Evolutionary conservation across 2,329 filamentous ascomycete genomes (phyloP).

Genomic region (Trichoderma afroharzianum): DNA sequence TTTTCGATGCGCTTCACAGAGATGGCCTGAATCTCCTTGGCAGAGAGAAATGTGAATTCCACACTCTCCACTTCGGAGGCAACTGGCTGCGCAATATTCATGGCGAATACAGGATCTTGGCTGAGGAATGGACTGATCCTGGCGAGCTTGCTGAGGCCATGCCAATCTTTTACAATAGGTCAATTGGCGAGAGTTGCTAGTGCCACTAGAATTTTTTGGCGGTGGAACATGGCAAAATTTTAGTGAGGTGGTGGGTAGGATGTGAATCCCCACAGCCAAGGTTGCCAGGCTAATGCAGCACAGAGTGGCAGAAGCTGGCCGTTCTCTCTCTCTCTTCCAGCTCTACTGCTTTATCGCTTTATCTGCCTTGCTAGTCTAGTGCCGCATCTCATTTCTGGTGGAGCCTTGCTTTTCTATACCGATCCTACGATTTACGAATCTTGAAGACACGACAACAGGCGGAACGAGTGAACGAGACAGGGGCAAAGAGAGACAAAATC

Average conservation of each 20-base stretch:
- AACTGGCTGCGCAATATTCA: slow-evolving; percentile 78
- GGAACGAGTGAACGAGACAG: neutral
- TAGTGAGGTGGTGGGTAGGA: slow-evolving; percentile 2
- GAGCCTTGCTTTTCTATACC: neutral
- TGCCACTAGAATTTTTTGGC: slow-evolving; percentile 39
- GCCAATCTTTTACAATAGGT: slow-evolving; percentile 5
- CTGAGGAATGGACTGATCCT: neutral
- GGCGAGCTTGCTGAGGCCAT: slow-evolving; percentile 15
- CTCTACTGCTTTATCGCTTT: neutral
- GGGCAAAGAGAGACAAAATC: neutral
- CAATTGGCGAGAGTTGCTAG: slow-evolving; percentile 7
- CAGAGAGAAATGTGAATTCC: slow-evolving; percentile 81
- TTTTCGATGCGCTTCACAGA: slow-evolving; percentile 95
- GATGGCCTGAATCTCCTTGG: slow-evolving; percentile 78
- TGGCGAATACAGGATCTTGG: slow-evolving; percentile 32
- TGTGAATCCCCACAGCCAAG: neutral
- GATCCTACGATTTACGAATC: neutral
- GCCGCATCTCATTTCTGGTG: neutral
- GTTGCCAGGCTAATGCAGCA: neutral
- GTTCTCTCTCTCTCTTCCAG: neutral
- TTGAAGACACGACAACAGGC: neutral
- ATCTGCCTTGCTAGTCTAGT: neutral
- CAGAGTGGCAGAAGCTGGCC: neutral
- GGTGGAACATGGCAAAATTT: slow-evolving; percentile 43
- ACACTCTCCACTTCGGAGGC: slow-evolving; percentile 80